Evolutionary conservation across 352 stramenopile genomes (phyloP), one percentile per base, ranked within the genome.

Genomic region (Phytophthora pseudosyringae): DNA sequence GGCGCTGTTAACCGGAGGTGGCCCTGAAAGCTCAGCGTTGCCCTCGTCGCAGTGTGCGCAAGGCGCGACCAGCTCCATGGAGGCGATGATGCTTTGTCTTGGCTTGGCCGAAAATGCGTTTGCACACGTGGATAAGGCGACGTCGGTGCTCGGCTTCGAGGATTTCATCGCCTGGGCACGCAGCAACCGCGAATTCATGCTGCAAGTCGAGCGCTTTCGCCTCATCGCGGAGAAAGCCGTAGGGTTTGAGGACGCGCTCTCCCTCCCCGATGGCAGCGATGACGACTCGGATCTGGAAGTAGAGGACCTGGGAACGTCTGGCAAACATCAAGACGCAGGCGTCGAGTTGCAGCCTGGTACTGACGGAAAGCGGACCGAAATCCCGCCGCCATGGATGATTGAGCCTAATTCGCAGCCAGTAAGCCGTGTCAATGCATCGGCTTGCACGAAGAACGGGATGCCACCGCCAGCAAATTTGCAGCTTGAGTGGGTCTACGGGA

Each of bases 131-230:
- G 79, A 90, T 29, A 80, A 81, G 35, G 70, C 77, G 13, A 64
- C 51, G 1, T 65, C 78, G 16, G 69, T 76, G 15, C 76, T 95
- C 1, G 71, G 76, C 12, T 92, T 88, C 41, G 85, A 94, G 35
- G 88, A 90, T 41, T 94, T 96, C 47, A 86, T 96, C 52, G 70
- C 82, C 6, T 94, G 87, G 86, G 83, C 87, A 2, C 71, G 87
- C n/a, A 93, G 80, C 54, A 92, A 94, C 36, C 86, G 86, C 2
- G 85, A 83, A 36, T 94, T 96, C 38, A 94, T 96, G 86, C 67
- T 94, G 10, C 83, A 93, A 59, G 80, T 94, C 5, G 88, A 96
- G 40, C 78, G 82, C 11, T 94, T 94, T 35, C 82, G 83, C 0
- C 62, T 88, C 1, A 83, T 95, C 29, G 81, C 80, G 0, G 81